phyloP scores from a whole-genome alignment of 2,329 filamentous ascomycete species.

The Aspergillus sp. region DNA sequence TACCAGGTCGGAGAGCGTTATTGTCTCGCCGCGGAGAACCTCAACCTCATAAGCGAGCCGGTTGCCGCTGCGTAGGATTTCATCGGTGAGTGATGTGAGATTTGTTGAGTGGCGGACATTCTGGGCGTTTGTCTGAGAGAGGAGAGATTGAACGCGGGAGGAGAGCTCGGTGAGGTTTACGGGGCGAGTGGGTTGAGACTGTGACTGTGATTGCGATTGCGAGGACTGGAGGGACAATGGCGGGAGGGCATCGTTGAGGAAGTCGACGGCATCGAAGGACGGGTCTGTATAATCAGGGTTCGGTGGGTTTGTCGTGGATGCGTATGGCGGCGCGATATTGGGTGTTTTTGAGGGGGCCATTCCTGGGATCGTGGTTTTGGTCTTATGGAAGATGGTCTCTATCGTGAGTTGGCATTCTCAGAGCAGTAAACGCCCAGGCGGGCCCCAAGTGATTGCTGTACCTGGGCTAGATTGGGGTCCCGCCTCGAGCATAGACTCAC shows the following conservation, averaged over 20 bases:
- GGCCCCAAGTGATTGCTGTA: not conserved
- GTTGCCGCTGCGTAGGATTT: slow-evolving; percentile 85
- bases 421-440: not conserved
- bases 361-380: not conserved
- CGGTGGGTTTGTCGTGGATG: slow-evolving; percentile 33
- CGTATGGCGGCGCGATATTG: slow-evolving; percentile 22
- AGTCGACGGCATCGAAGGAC: slow-evolving; percentile 79
- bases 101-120: slow-evolving; percentile 78
- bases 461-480: not conserved
- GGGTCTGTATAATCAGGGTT: slow-evolving; percentile 73
- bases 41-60: slow-evolving; percentile 93
- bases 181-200: not conserved
- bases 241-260: slow-evolving; percentile 78
- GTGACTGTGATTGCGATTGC: slow-evolving; percentile 26
- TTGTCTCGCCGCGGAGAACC: slow-evolving; percentile 81
- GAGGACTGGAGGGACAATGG: slow-evolving; percentile 57
- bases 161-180: slow-evolving; percentile 75
- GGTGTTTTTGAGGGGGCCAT: slow-evolving; percentile 23
- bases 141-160: slow-evolving; percentile 75
- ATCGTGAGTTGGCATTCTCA: not conserved
- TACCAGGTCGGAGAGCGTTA: slow-evolving; percentile 76
- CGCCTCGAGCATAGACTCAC: not conserved
- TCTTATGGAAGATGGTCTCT: not conserved
- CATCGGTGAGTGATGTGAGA: slow-evolving; percentile 87
- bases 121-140: slow-evolving; percentile 85